A percentile compares a stretch with the other conserved stretches of the same genome.
Conservation (phyloP, 306 rosid genomes). For the Citrullus colocynthis region DNA sequence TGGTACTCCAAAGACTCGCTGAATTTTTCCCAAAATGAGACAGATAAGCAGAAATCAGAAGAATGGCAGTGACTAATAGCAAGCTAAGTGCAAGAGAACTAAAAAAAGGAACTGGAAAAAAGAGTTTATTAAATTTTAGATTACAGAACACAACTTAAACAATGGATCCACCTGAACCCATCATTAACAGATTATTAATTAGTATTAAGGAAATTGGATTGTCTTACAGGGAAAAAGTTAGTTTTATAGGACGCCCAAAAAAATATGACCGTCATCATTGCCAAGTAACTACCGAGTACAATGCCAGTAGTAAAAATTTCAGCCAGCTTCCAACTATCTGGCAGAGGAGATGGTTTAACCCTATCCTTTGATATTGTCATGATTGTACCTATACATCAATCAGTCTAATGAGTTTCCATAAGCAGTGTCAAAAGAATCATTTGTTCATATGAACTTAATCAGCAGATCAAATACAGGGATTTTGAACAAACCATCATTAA, state of each 20-base stretch:
- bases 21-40: conserved; percentile 14
- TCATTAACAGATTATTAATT: background rate
- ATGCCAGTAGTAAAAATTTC: conserved; percentile 96
- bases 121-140: background rate
- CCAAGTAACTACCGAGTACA: conserved; percentile 90
- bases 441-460: background rate
- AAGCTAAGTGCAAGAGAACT: background rate
- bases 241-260: conserved; percentile 97
- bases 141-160: background rate
- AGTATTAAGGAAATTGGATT: conserved; percentile 7
- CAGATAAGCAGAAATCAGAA: background rate
- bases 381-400: conserved; percentile 55
- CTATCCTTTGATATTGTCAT: conserved; percentile 98
- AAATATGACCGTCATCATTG: conserved; percentile 98
- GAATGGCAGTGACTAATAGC: background rate
- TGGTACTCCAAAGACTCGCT: conserved; percentile 70
- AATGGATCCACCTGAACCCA: background rate
- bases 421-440: background rate
- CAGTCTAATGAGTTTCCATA: background rate
- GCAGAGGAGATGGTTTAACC: conserved; percentile 94
- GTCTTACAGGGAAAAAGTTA: conserved; percentile 79
- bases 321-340: conserved; percentile 97
- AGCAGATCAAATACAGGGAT: background rate
- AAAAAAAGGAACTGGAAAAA: background rate
- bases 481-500: conserved; percentile 72